Base-by-base conservation (phyloP, 306 rosid genomes). In the Fragaria vesca region DNA sequence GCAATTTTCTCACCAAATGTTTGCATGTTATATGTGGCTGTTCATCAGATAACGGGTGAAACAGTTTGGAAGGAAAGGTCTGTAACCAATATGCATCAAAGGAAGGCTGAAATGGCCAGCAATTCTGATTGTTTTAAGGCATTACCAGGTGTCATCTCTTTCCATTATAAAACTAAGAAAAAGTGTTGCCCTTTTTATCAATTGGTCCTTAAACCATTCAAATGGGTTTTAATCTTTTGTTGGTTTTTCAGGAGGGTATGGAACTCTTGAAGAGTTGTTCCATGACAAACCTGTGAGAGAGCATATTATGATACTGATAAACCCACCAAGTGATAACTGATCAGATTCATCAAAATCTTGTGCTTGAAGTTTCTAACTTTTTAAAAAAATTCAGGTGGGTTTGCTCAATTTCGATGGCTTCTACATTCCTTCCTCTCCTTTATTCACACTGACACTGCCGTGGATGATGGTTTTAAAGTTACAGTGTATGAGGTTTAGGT, bases 51-150 rank as follows among this genome's bases (percentile, higher is more conserved):
- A 66, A 88, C 90, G 12, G 91, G 91, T 20, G 91, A 88, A 76
- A 88, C 91, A 17, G 85, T 88, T 52, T 88, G 91, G 17, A 88
- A 86, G 66, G 85, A 86, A 17, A 83, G 73, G 80, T 80, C 89
- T 45, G 91, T 88, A 61, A 86, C 88, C 34, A 88, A 82, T 83
- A 88, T 88, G 92, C 92, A 88, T 76, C 87, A 88, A 82, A 80
- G 90, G 51, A 88, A 88, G 63, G 92, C 92, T n/a, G 92, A 88
- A 84, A 88, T 88, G 92, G 92, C 92, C 69, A 88, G 88, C 81
- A 90, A 84, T 79, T 86, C 92, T 55, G 92, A 88, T 86, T 84
- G 88, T 67, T 88, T 84, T 42, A 88, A 86, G 63, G 90, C 92
- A 38, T 79, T 88, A 48, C 90, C 92, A 80, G 92, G 91, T 88